Evolutionary conservation across 2,329 filamentous ascomycete genomes (phyloP), one percentile per base, ranked within the genome.

Genomic region (Thelonectria discophora): DNA sequence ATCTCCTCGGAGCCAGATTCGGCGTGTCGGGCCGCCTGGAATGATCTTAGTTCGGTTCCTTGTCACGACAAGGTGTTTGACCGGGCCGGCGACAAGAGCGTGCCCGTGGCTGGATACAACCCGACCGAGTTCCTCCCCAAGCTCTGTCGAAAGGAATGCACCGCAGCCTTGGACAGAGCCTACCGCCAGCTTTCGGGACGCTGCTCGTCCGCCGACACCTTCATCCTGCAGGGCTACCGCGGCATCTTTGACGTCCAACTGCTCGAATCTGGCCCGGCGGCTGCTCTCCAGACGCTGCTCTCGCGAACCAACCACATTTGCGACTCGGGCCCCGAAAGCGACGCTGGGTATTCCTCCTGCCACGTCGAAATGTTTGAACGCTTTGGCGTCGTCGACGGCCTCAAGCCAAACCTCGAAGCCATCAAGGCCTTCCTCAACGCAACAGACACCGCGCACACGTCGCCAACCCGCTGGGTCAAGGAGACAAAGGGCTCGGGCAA

Each of bases 11-110:
- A 48, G 21, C 30, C 40, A 3, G 39, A 30, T 7, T 51, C 48
- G n/a, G 40, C 52, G 40, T 58, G 55, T 8, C 55, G 48, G 12
- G 39, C 48, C 13, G 40, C 47, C 3, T 58, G 55, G 55, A n/a
- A 58, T 40, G n/a, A 20, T 9, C 48, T 58, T 11, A 40, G 30
- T 2, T 27, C 24, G 2, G 40, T 58, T 9, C 55, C 40, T 7
- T 58, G 55, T 20, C 55, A 58, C 32, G 55, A 52, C 55, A 58
- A 53, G 17, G 3, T 58, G 15, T 58, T 58, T 34, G 30, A 47
- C 24, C 48, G 55, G 30, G 21, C 10, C 20, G 37, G 40, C 17
- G 55, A 58, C 48, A 58, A 58, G 30, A 30, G 55, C 18, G 40
- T 30, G 11, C 11, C 13, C 2, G 7, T 11, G 13, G 20, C 46